Base-by-base conservation (phyloP, 2,329 filamentous ascomycete genomes). In the Pseudodiploospora longispora region DNA sequence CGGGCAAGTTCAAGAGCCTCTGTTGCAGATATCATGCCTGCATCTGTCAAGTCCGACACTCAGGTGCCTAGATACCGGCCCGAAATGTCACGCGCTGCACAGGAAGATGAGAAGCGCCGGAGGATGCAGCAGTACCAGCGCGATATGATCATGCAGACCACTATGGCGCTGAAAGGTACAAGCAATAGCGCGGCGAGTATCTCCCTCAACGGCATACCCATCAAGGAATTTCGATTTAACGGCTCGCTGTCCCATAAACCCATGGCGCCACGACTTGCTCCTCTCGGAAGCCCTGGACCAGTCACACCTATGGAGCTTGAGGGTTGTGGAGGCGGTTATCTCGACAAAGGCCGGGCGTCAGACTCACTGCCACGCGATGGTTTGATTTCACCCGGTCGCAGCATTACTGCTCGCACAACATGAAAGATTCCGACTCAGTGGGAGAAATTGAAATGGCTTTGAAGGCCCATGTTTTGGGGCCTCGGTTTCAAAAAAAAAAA, bases 221-320 rank as follows among this genome's bases (percentile, higher is more conserved):
- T 69, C 29, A 58, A 60, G 43, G 65, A 67, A 31, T 54, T 67
- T 3, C 64, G 65, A 19, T 64, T 71, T 36, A 57, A 55, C 39
- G 58, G 57, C n/a, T 48, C 65, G 6, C 61, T 63, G 10, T 53
- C 64, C 3, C 66, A 67, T 38, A 76, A 71, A 43, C 78, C 78
- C 2, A 44, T 56, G 10, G 74, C 72, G 2, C 75, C 75, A 2
- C 61, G 70, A 29, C 61, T 82, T 5, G 58, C 60, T 36, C 78
- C 78, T 1, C 55, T 78, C 8, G 75, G 76, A 4, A 80, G 76
- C 46, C 76, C 77, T 0, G 77, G 77, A 0, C 76, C 77, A 0
- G 76, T 82, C 10, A 82, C 78, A 1, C 78, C 78, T 1, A 78
- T 82, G 68, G 74, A 78, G 12, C 59, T 82, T 34, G 70, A 68